phyloP scores from a whole-genome alignment of 768 basidiomycete genomes.

The Auricularia auricula-judae region DNA sequence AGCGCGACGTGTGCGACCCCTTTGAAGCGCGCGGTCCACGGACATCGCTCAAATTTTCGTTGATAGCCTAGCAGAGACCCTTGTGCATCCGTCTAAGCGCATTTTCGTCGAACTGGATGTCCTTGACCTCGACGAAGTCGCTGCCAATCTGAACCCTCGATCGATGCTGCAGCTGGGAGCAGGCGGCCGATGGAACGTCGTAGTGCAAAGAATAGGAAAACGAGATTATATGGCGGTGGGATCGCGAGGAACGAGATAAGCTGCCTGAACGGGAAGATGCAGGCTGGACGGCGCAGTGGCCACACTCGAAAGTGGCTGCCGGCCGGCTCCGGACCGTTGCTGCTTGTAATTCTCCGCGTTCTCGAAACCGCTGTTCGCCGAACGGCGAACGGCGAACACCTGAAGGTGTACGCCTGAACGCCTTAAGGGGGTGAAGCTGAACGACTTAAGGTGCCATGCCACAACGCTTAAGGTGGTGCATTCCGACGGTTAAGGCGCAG shows the following conservation, averaged over 20 bases:
- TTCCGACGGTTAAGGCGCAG: too few relatives aligned
- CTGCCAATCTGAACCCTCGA: conserved; percentile 88
- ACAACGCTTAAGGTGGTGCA: too few relatives aligned
- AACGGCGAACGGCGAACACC: too few relatives aligned
- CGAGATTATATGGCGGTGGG: conserved; percentile 59
- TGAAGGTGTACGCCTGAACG: too few relatives aligned
- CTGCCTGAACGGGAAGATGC: too few relatives aligned
- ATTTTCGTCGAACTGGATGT: conserved; percentile 66
- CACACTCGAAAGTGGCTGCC: too few relatives aligned
- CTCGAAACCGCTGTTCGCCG: too few relatives aligned
- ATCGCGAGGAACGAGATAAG: conserved; percentile 23
- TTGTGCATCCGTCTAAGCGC: conserved; percentile 32
- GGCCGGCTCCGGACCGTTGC: too few relatives aligned
- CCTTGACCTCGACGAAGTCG: conserved; percentile 77
- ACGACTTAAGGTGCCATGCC: too few relatives aligned
- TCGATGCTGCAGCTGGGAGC: conserved; percentile 71
- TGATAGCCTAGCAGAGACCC: conserved; percentile 50
- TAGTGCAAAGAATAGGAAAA: conserved; percentile 79
- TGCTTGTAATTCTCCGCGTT: too few relatives aligned
- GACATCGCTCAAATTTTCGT: conserved; percentile 50
- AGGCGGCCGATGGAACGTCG: conserved; percentile 76
- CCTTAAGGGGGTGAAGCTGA: too few relatives aligned
- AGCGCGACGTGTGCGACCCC: conserved; percentile 20
- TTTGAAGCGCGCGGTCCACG: conserved; percentile 33
- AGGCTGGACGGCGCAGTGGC: too few relatives aligned